Evolutionary conservation across 495 filamentous ascomycete genomes (phyloP).

Genomic region (Astrocystis sublimbata): DNA sequence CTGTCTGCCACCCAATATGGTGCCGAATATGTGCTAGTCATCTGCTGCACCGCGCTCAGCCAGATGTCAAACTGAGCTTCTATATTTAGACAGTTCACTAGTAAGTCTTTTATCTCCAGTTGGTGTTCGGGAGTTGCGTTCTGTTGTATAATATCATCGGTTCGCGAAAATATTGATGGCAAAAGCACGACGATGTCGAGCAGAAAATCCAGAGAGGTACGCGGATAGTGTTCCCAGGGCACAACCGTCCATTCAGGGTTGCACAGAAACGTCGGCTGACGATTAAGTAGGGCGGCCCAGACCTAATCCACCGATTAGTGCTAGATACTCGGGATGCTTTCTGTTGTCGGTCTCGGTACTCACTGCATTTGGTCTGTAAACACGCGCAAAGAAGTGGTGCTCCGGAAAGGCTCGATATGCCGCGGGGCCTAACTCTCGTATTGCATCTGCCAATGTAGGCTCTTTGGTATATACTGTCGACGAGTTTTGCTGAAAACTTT

Average conservation of each 20-base stretch:
- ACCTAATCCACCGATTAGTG: constrained; percentile 37
- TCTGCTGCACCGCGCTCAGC: constrained; percentile 33
- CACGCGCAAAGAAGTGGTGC: constrained; percentile 52
- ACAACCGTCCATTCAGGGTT: constrained; percentile 45
- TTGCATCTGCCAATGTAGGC: constrained; percentile 28
- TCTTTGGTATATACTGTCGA: constrained; percentile 36
- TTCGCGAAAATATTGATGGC: constrained; percentile 38
- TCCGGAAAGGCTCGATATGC: constrained; percentile 44
- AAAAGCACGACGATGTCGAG: constrained; percentile 44
- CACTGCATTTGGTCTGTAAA: constrained; percentile 47
- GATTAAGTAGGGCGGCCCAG: constrained; percentile 44
- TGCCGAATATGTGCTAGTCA: constrained; percentile 19
- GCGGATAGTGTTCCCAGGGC: constrained; percentile 46
- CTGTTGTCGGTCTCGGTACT: constrained; percentile 15
- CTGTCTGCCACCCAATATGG: constrained; percentile 28
- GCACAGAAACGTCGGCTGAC: constrained; percentile 44
- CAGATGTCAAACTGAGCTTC: constrained; percentile 44
- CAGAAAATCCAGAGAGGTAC: constrained; percentile 44
- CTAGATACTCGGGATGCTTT: not conserved
- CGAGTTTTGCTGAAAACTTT: constrained; percentile 29
- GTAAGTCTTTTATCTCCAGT: constrained; percentile 42
- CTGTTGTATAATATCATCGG: constrained; percentile 34
- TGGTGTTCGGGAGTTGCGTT: constrained; percentile 34
- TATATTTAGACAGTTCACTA: constrained; percentile 41
- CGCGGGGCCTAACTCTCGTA: constrained; percentile 41